These are phyloP conservation scores for Solanum aculeatissimum DNA, from an alignment of 305 asterid genomes.

Conservation along the genomic window DNA sequence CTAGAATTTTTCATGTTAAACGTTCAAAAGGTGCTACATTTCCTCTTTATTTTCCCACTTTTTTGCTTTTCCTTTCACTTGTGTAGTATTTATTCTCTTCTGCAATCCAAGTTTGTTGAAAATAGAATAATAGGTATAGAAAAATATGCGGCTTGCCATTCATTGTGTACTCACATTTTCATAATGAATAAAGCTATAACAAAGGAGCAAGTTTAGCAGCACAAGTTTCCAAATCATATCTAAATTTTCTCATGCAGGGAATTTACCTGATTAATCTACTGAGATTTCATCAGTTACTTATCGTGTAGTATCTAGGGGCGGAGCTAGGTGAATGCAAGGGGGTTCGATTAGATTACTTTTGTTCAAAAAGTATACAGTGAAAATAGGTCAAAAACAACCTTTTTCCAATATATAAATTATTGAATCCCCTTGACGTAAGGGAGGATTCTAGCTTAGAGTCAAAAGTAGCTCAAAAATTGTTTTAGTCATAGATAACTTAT, in stretches of 20 bases:
- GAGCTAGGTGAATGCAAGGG: background rate
- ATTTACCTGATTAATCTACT: background rate
- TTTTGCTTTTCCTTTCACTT: background rate
- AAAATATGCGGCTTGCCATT: background rate
- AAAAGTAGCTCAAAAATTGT: background rate
- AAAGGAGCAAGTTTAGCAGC: background rate
- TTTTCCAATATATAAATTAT: background rate
- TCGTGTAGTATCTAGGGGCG: background rate
- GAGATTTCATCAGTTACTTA: background rate
- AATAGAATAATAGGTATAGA: background rate
- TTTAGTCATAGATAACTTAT: background rate
- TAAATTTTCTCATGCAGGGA: background rate
- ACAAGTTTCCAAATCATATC: background rate
- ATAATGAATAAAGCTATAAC: background rate
- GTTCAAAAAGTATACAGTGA: background rate
- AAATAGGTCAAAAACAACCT: background rate
- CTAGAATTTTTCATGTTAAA: conserved; percentile 22
- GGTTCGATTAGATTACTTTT: background rate
- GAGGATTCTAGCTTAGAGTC: background rate
- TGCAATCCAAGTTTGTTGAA: background rate
- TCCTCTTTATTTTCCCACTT: background rate
- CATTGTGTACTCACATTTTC: background rate
- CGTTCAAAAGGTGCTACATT: conserved; percentile 28
- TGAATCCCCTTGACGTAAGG: background rate
- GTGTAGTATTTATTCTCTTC: background rate